These are phyloP conservation scores for Fraxinus sp. DNA, from an alignment of 305 asterid genomes.

Conservation along the genomic window DNA sequence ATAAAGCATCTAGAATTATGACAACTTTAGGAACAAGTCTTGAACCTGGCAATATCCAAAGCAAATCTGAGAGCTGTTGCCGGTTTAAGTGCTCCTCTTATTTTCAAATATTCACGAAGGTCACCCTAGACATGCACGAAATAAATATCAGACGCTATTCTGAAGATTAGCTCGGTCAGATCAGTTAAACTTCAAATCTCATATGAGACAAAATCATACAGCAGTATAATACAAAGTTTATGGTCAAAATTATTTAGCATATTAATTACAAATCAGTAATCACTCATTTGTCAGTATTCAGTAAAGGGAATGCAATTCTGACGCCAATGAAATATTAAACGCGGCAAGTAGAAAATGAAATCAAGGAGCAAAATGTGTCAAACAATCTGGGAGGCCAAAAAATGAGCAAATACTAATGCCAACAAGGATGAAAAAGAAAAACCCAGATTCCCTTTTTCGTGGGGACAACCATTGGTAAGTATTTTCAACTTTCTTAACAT, in stretches of 20 bases:
- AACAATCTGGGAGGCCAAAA: not conserved
- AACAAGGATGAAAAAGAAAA: not conserved
- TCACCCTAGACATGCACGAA: conserved; percentile 60
- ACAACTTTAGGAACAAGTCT: conserved; percentile 4
- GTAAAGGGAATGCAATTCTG: not conserved
- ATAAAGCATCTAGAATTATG: not conserved
- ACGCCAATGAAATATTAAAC: not conserved
- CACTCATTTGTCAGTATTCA: not conserved
- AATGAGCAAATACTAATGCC: not conserved
- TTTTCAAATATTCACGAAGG: conserved; percentile 64
- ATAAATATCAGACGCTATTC: conserved; percentile 3
- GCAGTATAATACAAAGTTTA: not conserved
- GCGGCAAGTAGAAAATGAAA: not conserved
- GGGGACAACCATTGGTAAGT: not conserved
- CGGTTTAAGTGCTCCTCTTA: conserved; percentile 71
- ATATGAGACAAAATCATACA: not conserved
- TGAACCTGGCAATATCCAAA: conserved; percentile 91
- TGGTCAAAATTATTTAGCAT: not conserved
- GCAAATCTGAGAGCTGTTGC: conserved; percentile 82
- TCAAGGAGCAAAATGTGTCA: not conserved
- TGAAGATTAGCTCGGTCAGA: not conserved
- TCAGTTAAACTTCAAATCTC: not conserved
- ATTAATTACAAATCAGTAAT: not conserved
- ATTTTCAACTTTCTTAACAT: not conserved
- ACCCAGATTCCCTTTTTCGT: not conserved